phyloP scores from a whole-genome alignment of 192 early-diverging fungal species.

The Podochytrium sp. region DNA sequence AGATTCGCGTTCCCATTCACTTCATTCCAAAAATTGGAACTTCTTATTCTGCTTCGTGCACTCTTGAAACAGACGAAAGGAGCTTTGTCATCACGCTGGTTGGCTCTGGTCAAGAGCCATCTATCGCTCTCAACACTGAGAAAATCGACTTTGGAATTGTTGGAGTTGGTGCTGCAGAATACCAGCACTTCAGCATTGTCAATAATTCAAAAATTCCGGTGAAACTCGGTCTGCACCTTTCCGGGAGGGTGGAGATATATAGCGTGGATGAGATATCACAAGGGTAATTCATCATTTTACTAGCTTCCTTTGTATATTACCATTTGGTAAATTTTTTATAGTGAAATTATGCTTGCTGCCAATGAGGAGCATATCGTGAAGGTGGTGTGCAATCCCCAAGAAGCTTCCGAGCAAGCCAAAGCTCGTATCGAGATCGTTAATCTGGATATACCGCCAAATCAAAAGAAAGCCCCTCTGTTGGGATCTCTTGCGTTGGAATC shows the following conservation, averaged over 20 bases:
- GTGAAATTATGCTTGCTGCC: constrained; percentile 39
- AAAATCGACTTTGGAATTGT: constrained; percentile 56
- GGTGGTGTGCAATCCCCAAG: constrained; percentile 44
- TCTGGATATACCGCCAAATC: constrained; percentile 23
- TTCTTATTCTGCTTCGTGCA: constrained; percentile 36
- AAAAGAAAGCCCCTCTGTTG: constrained; percentile 29
- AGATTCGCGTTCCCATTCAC: constrained; percentile 24
- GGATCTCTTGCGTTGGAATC: constrained; percentile 36
- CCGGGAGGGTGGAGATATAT: not conserved
- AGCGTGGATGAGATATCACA: not conserved
- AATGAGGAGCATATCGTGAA: constrained; percentile 39
- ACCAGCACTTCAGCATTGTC: constrained; percentile 37
- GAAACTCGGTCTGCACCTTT: constrained; percentile 26
- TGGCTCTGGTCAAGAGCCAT: constrained; percentile 48
- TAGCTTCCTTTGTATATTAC: not conserved
- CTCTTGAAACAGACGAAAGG: constrained; percentile 48
- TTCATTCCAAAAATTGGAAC: constrained; percentile 46
- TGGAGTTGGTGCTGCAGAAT: constrained; percentile 55
- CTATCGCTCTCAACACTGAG: constrained; percentile 29
- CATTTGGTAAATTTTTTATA: not conserved
- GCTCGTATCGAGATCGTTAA: constrained; percentile 21
- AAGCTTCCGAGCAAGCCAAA: constrained; percentile 4
- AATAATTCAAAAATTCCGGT: constrained; percentile 44
- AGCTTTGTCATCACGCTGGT: constrained; percentile 37
- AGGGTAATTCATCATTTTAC: not conserved